phyloP scores from a whole-genome alignment of 2,329 filamentous ascomycete genomes.

The Colletotrichum echinochloae region DNA sequence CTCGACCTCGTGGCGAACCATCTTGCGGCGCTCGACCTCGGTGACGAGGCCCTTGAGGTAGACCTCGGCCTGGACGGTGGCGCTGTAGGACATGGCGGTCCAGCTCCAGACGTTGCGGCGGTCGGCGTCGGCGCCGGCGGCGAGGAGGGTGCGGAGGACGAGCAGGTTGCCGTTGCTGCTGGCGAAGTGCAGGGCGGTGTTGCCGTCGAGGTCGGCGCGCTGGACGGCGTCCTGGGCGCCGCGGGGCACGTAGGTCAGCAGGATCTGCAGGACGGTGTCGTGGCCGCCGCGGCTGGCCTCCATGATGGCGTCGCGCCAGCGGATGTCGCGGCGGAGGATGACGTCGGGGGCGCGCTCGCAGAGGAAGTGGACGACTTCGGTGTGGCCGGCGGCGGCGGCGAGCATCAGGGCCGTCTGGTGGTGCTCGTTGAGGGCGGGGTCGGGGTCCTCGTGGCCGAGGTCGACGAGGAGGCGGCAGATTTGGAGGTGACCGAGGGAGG shows the following conservation, averaged over 20 bases:
- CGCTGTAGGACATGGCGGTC: slow-evolving; percentile 86
- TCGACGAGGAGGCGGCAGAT: slow-evolving; percentile 78
- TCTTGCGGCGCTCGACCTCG: slow-evolving; percentile 74
- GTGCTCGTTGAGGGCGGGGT: slow-evolving; percentile 81
- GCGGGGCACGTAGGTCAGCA: slow-evolving; percentile 70
- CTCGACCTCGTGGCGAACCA: slow-evolving; percentile 52
- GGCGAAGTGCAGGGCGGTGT: slow-evolving; percentile 89
- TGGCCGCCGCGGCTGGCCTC: slow-evolving; percentile 70
- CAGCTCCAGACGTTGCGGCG: slow-evolving; percentile 81
- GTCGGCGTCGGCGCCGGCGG: slow-evolving; percentile 81
- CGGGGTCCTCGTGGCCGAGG: slow-evolving; percentile 79
- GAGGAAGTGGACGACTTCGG: slow-evolving; percentile 79
- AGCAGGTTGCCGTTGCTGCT: slow-evolving; percentile 84
- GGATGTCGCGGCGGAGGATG: slow-evolving; percentile 73
- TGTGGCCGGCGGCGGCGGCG: slow-evolving; percentile 76
- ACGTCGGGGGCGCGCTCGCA: slow-evolving; percentile 71
- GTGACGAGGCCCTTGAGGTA: slow-evolving; percentile 83
- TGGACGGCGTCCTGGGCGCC: slow-evolving; percentile 66
- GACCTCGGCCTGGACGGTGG: slow-evolving; percentile 85
- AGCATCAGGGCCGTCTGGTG: slow-evolving; percentile 87
- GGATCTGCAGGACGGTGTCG: slow-evolving; percentile 73
- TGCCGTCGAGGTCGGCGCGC: slow-evolving; percentile 77
- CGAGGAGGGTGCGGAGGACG: slow-evolving; percentile 80
- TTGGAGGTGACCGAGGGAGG: slow-evolving; percentile 75
- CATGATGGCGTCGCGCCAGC: slow-evolving; percentile 80